Evolutionary conservation across 441 rosid genomes (phyloP).

Genomic region (Populus hybrid): DNA sequence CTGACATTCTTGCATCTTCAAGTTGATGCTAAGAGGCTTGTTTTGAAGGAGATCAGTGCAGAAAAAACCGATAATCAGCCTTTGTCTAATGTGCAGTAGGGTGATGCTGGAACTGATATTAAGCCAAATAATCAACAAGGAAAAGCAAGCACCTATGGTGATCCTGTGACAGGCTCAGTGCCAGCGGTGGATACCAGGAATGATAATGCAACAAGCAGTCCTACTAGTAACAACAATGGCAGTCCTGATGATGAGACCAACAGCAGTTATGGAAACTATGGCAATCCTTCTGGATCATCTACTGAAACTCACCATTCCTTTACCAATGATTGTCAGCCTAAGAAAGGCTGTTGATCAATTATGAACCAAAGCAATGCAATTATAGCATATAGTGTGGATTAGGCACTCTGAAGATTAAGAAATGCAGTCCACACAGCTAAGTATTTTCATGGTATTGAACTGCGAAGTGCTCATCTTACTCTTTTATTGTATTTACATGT

Average conservation of each 20-base stretch:
- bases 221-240: not conserved
- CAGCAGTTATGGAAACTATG: slow-evolving; percentile 19
- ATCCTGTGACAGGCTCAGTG: slow-evolving; percentile 3
- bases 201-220: not conserved
- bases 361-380: not conserved
- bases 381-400: not conserved
- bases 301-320: slow-evolving; percentile 25
- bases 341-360: slow-evolving; percentile 10
- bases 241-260: slow-evolving; percentile 21
- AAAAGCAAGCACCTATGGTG: not conserved
- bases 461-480: not conserved
- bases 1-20: slow-evolving; percentile 16
- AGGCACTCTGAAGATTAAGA: too few species aligned
- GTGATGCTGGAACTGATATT: slow-evolving; percentile 2
- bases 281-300: slow-evolving; percentile 28
- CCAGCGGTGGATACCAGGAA: not conserved
- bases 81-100: not conserved
- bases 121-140: slow-evolving; percentile 8
- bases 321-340: slow-evolving; percentile 20
- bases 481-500: not conserved
- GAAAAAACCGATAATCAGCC: not conserved
- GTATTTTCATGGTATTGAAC: not conserved
- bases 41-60: not conserved
- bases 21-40: slow-evolving; percentile 22
- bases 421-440: not conserved